Evolutionary conservation across 2,329 filamentous ascomycete species (phyloP), one percentile per base, ranked within the genome.

Genomic region (Aschersonia sp.): DNA sequence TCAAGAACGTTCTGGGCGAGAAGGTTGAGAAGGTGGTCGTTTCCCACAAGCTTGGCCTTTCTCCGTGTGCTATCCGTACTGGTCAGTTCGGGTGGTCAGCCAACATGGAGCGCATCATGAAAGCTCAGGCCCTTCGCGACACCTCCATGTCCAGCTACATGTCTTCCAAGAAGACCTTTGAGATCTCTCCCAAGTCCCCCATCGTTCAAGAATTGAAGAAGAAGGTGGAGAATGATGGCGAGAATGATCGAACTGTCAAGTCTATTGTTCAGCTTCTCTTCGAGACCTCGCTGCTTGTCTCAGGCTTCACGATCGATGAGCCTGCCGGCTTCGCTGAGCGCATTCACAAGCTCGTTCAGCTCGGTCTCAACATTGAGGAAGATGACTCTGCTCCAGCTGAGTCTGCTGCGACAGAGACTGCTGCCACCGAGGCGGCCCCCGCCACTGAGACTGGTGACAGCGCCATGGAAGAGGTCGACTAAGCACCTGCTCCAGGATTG

Each of bases 71-170:
- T 67, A 97, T 98, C 79, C 90, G 92, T 70, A 98, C 92, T 59
- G 92, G 92, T 64, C 92, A 97, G 75, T 98, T 98, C 71, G 92
- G 92, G 73, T 98, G 92, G 92, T 97, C 90, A 49, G 92, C 92
- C 67, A 98, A 98, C 82, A 98, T 98, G 92, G 92, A 98, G 81
- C 92, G 92, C 78, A 98, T 98, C 83, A 98, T 98, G 92, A 98
- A 98, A 84, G 92, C 92, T 31, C 92, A 98, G 79, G 92, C 92
- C 64, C 90, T 98, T 63, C 92, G 92, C 75, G 92, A 98, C 76
- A 98, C 92, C 59, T 95, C 89, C 63, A 98, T 98, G 92, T 87
- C 81, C 73, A 94, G 87, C 61, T 98, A 98, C 86, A 98, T 98
- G 92, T 94, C 87, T 57, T 97, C 90, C 68, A 98, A 98, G 89